These are phyloP conservation scores for Eucalyptus shirleyi DNA, from an alignment of 345 rosid genomes.

Conservation along the genomic window DNA sequence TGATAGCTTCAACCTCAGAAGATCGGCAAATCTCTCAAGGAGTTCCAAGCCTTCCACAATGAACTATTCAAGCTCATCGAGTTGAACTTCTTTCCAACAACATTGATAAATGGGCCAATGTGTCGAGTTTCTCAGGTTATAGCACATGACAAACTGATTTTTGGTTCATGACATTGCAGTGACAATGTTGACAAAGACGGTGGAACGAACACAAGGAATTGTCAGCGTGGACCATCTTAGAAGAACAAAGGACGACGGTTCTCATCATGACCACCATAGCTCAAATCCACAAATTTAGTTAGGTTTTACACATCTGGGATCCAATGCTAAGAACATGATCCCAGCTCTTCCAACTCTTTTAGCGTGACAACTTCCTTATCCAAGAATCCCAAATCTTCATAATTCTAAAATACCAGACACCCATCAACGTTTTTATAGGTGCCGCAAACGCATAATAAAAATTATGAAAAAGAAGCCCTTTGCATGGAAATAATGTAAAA, in stretches of 20 bases:
- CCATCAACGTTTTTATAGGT: no score
- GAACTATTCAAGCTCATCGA: neutral
- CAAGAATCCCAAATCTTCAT: no score
- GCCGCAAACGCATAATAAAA: no score
- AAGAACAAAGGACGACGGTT: neutral
- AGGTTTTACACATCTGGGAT: neutral
- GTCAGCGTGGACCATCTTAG: neutral
- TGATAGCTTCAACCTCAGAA: neutral
- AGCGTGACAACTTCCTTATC: no score
- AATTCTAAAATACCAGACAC: no score
- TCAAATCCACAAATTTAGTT: neutral
- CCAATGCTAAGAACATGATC: neutral
- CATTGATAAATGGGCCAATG: neutral
- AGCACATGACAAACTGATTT: neutral
- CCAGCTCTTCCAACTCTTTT: no score
- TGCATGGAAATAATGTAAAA: no score
- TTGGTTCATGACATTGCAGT: neutral
- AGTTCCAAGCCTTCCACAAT: neutral
- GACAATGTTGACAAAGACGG: neutral
- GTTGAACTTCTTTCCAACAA: neutral
- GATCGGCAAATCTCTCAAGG: neutral
- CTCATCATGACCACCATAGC: neutral
- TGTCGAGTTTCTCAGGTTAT: neutral
- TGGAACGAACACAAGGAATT: neutral
- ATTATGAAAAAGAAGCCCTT: no score